A percentile compares a stretch with the other conserved stretches of the same genome.
These are phyloP conservation scores for Rhodofomes roseus DNA, from an alignment of 1,284 basidiomycete genomes.

Conservation along the genomic window DNA sequence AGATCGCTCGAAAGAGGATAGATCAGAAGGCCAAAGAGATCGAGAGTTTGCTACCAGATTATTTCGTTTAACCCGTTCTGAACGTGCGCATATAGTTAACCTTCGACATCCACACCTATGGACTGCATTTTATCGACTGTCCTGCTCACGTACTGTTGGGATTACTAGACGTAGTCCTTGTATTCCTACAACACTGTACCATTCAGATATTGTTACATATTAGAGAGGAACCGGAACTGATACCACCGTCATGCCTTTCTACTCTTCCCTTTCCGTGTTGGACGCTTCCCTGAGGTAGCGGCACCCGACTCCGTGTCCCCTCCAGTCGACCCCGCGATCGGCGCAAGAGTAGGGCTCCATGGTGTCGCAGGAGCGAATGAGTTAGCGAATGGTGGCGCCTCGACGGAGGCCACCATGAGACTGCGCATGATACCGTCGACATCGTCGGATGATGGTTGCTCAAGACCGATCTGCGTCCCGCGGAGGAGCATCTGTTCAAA, in stretches of 20 bases:
- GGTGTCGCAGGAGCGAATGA: not conserved
- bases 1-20: slow-evolving; percentile 50
- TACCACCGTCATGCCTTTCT: slow-evolving; percentile 1
- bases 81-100: not conserved
- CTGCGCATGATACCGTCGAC: slow-evolving; percentile 62
- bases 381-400: not conserved
- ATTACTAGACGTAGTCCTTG: not conserved
- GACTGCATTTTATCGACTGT: too few relatives aligned
- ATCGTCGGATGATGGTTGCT: slow-evolving; percentile 49
- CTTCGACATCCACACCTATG: too few relatives aligned
- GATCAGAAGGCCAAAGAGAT: slow-evolving; percentile 48
- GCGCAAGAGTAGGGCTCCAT: slow-evolving; percentile 1
- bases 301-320: slow-evolving; percentile 6
- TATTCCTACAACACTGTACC: not conserved
- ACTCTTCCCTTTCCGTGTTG: slow-evolving; percentile 5
- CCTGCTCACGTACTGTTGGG: too few relatives aligned
- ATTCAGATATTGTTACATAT: not conserved
- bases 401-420: slow-evolving; percentile 39
- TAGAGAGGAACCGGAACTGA: not conserved
- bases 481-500: slow-evolving; percentile 58
- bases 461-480: slow-evolving; percentile 49
- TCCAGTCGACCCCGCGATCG: not conserved
- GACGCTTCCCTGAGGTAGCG: slow-evolving; percentile 3
- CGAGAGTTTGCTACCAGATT: slow-evolving; percentile 55
- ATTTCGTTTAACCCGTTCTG: slow-evolving; percentile 40